These are phyloP conservation scores for Melaleuca alternifolia DNA, from an alignment of 345 rosid genomes.

Conservation along the genomic window DNA sequence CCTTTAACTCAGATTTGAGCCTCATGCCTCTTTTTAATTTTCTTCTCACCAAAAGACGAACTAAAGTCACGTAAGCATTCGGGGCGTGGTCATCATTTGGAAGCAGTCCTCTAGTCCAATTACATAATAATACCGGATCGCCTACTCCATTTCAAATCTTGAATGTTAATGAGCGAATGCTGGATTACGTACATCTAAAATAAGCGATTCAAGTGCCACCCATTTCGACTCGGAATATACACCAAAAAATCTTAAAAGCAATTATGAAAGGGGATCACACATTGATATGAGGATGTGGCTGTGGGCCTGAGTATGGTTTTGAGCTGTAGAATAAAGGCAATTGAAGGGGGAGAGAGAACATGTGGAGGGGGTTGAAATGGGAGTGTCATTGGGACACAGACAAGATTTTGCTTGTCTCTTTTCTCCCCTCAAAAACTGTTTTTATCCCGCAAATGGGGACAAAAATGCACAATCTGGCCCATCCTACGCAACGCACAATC, in stretches of 20 bases:
- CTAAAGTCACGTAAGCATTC: background rate
- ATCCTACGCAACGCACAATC: background rate
- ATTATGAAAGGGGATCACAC: background rate
- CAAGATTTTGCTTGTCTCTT: background rate
- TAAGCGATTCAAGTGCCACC: background rate
- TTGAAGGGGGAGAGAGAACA: background rate
- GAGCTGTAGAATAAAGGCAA: background rate
- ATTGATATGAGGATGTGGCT: background rate
- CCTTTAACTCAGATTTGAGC: background rate
- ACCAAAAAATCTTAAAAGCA: background rate
- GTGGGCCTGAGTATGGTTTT: background rate
- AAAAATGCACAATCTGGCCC: background rate
- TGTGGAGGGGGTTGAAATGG: background rate
- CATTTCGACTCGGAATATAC: background rate
- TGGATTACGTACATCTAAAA: background rate
- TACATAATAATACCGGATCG: background rate
- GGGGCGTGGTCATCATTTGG: fast-evolving
- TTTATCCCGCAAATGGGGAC: background rate
- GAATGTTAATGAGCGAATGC: fast-evolving
- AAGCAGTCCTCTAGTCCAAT: background rate
- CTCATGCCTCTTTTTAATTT: background rate
- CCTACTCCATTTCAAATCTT: background rate
- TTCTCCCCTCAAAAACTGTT: background rate
- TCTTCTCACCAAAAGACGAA: background rate
- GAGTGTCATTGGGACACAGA: background rate